Base-by-base conservation (phyloP, 2,329 filamentous ascomycete genomes). In the Acrocalymma vagum region DNA sequence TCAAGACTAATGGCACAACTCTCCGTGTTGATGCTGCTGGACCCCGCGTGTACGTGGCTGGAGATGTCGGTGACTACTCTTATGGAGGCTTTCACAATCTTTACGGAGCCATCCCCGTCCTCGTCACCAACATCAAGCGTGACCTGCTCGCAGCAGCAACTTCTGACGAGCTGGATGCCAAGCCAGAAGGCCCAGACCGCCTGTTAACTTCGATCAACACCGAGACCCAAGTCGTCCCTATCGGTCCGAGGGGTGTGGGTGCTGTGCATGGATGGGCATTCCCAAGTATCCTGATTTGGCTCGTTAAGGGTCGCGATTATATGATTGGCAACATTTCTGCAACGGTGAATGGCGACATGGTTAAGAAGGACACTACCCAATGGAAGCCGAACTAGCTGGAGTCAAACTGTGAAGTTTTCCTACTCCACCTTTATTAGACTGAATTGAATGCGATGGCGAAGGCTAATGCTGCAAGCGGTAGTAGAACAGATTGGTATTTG, bases 1-100 rank as follows among this genome's bases (percentile, higher is more conserved):
- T 82, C 29, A 67, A 65, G 22, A 75, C 73, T 3, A 70, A 79
- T 47, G 55, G 48, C 1, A 37, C 43, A 14, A 74, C 69, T 3
- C 58, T 75, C 9, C 67, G 73, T 9, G 68, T 72, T 18, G 67
- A 69, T 27, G 62, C 54, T 8, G 66, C 65, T 2, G 68, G 66
- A 2, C 48, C 63, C 5, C 50, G 65, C 7, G 65, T 75, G 5
- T 77, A 76, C 46, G 65, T 64, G 9, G 49, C 69, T 8, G 74
- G 74, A 20, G 74, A 77, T 45, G 67, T 76, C 1, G 65, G 65
- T 3, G 62, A 55, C 5, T 69, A 67, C 31, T 64, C 69, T 15
- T 52, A 52, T 3, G 69, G 69, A 4, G 68, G 68, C 22, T 54
- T 73, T 10, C 48, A 75, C 38, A 62, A 71, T 24, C 55, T 73